A percentile compares a stretch with the other conserved stretches of the same genome.
Evolutionary conservation across 2,329 filamentous ascomycete genomes (phyloP).

Genomic region (Helotiales sp.): DNA sequence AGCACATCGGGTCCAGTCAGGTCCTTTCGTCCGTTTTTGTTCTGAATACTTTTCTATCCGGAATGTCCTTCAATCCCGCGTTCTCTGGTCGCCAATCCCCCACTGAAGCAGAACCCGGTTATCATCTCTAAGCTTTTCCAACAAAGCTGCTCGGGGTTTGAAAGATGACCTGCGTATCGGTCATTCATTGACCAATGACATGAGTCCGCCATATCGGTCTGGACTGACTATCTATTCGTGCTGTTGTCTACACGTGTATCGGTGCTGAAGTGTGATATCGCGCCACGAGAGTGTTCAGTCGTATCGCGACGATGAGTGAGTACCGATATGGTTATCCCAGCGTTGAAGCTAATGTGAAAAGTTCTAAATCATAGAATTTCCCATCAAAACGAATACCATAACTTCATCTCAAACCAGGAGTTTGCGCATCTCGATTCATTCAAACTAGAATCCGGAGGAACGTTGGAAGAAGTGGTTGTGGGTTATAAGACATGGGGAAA

Average conservation of each 20-base stretch:
- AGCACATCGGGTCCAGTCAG: not conserved
- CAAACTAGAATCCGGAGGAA: conserved; percentile 84
- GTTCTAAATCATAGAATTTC: not conserved
- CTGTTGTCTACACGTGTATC: no score
- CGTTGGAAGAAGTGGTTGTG: conserved; percentile 71
- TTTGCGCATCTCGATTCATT: conserved; percentile 83
- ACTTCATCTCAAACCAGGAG: conserved; percentile 51
- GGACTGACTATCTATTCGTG: no score
- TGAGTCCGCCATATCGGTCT: no score
- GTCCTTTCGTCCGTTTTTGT: not conserved
- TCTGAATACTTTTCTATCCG: not conserved
- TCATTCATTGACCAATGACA: no score
- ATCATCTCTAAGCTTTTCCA: not conserved
- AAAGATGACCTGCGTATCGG: not conserved
- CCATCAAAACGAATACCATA: conserved; percentile 23
- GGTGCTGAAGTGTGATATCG: not conserved
- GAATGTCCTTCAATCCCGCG: not conserved
- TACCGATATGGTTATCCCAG: not conserved
- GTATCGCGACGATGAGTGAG: not conserved
- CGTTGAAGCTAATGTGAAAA: not conserved
- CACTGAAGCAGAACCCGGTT: not conserved
- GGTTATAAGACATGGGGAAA: conserved; percentile 64
- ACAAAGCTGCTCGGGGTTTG: not conserved
- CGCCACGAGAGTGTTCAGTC: not conserved
- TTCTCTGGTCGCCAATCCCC: conserved; percentile 2